phyloP scores from a whole-genome alignment of 495 filamentous ascomycete genomes.

The Trypethelium eluteriae region DNA sequence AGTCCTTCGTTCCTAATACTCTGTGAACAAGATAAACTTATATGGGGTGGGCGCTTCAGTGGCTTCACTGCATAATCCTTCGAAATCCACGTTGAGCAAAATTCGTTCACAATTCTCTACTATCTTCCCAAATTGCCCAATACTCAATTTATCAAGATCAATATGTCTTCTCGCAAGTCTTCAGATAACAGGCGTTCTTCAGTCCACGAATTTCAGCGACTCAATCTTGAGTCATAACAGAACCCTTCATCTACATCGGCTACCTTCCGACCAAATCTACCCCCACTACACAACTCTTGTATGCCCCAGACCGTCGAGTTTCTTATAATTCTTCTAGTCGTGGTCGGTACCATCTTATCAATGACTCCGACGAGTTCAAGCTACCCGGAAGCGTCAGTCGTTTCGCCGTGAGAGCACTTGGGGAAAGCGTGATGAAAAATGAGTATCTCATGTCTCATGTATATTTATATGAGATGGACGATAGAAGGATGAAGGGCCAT shows the following conservation, averaged over 20 bases:
- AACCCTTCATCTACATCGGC: not conserved
- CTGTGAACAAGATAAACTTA: too few species aligned
- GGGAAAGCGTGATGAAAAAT: not conserved
- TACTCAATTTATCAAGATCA: too few species aligned
- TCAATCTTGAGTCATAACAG: not conserved
- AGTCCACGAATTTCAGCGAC: not conserved
- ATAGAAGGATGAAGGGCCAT: not conserved
- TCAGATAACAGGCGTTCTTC: too few species aligned
- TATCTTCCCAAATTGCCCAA: too few species aligned
- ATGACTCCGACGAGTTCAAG: not conserved
- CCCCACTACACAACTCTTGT: not conserved
- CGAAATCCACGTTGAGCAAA: too few species aligned
- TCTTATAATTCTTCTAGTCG: not conserved
- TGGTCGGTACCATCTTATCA: not conserved
- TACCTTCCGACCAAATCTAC: not conserved
- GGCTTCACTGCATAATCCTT: too few species aligned
- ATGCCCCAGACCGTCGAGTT: not conserved
- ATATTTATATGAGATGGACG: not conserved
- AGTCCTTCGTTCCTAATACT: too few species aligned
- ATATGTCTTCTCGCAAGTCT: too few species aligned
- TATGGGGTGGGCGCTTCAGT: too few species aligned
- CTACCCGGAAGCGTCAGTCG: not conserved
- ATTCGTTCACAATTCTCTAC: too few species aligned
- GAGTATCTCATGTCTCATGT: not conserved
- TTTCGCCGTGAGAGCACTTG: not conserved